Base-by-base conservation (phyloP, 495 filamentous ascomycete species). In the Neurospora sp. region DNA sequence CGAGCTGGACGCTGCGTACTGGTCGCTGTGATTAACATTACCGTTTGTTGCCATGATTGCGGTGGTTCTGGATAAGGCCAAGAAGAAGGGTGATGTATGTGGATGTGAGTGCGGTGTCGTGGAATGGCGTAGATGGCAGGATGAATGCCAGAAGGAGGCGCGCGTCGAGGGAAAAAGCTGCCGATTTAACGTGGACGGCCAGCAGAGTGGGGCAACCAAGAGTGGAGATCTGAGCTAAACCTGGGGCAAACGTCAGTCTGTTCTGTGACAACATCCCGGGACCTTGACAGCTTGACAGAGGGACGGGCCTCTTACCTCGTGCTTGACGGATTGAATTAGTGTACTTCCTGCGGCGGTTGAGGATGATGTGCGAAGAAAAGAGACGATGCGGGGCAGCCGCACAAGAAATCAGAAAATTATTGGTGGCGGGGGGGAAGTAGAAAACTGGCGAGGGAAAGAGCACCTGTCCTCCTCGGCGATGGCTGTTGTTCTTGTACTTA, bases 41-140 rank as follows among this genome's bases (percentile, higher is more conserved):
- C 82, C 84, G 84, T 85, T 85, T 76, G 84, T 84, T 72, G 84
- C 82, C 84, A 86, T 86, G 76, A 31, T 82, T 82, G 79, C 78
- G 73, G 53, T 61, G 53, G 27, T 61, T 16, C 27, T 61, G 10
- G 53, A 59, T 35, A 61, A 31, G 7, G 53, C 53, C 53, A 61
- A 61, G 53, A 35, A 61, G 10, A 68, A 42, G 20, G 22, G 37
- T 68, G 73, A 68, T 68, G 44, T 53, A 48, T 48, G 71, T 68
- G 40, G 69, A 71, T 70, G 69, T 14, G 42, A 42, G 40, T 40
- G 69, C 74, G 71, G 74, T 44, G n/a, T 20, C 20, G 44, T 59
- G 71, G 72, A 71, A 75, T 61, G 73, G 70, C 69, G 40, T 40
- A 70, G 73, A 53, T 22, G 53, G 53, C 53, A 61, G 53, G 53